Base-by-base conservation (phyloP, 805 yeast species). In the Yarrowia bubula region DNA sequence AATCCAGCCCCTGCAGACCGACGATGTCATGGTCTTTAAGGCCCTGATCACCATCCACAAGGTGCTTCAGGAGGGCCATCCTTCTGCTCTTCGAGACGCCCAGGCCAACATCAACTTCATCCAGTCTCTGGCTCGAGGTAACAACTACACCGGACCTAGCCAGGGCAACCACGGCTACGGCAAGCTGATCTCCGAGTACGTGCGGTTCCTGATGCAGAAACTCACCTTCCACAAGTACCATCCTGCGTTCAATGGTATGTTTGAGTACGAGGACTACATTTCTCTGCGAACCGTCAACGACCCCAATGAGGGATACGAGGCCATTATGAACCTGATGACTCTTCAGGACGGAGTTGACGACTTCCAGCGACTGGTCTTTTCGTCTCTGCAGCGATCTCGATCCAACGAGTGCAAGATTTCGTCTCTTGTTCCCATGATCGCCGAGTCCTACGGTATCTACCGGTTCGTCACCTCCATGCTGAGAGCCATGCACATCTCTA, bases 41-140 rank as follows among this genome's bases (percentile, higher is more conserved):
- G 87, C 96, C 14, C 79, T 95, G 72, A 89, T 92, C 64, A 82
- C 90, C 69, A 82, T 92, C 55, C 98, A 93, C 72, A 92, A 93
- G 72, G 93, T 95, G 6, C 78, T 93, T n/a, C 98, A 95, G 75
- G 99, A 93, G 76, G 99, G 99, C n/a, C 98, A 93, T 74, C 91
- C 91, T 13, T 83, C 90, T 32, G 86, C 90, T 6, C 77, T 93
- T 71, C 81, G 84, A 61, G 97, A 91, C 71, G 98, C 91, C 1
- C 88, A 85, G 71, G 80, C 85, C 67, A 90, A 92, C 73, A 79
- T 86, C 60, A 88, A 86, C 62, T 93, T 96, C 87, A 80, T 93
- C 55, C 84, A 86, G 65, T 83, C 92, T 15, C 79, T 95, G 65
- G 87, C 86, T 1, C 80, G 91, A 46, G 64, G 64, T 15, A 35